Evolutionary conservation across 208 protist species (phyloP), one percentile per base, ranked within the genome.

Genomic region (Trypanosoma caninum): DNA sequence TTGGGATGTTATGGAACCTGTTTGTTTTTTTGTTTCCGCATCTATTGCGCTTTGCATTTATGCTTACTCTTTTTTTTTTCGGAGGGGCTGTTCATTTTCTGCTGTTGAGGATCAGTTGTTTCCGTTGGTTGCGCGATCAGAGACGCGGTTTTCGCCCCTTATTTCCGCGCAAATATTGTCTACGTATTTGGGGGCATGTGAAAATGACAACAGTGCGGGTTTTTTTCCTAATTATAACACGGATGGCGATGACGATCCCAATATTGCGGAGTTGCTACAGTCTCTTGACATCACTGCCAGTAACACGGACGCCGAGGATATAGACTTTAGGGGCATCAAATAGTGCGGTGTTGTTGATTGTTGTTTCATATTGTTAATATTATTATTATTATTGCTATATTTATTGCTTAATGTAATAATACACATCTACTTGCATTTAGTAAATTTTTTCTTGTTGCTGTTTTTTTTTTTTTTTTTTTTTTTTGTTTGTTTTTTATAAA

Each of bases 1-100:
- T 22, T 93, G 87, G 87, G 78, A 89, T 58, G 74, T 90, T 0
- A 93, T 93, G 87, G 87, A 93, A 62, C 87, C 87, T 25, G 58
- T 89, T 31, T 83, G 75, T 23, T 93, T 82, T 57, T 93, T 93
- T 69, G 68, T 90, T 13, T 87, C 83, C 11, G 77, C 78, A 6
- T 47, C 50, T 13, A 89, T 80, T 5, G 64, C 81, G 4, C 46
- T 93, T 6, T 77, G 53, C 34, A 28, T 63, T 3, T 89, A 82
- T 50, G 70, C 65, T 2, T 93, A 85, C 41, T 84, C 84, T 58
- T 59, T 90, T 22, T 52, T 62, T n/a, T 87, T 76, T 48, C 63
- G 76, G 2, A 41, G 54, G 16, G 69, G 81, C 22, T 77, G 79
- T 37, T 71, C 78, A 3, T 82, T 85, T 59, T 61, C 80, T 22